phyloP scores from a whole-genome alignment of 2,329 filamentous ascomycete species.

The Cladosporium sp. region DNA sequence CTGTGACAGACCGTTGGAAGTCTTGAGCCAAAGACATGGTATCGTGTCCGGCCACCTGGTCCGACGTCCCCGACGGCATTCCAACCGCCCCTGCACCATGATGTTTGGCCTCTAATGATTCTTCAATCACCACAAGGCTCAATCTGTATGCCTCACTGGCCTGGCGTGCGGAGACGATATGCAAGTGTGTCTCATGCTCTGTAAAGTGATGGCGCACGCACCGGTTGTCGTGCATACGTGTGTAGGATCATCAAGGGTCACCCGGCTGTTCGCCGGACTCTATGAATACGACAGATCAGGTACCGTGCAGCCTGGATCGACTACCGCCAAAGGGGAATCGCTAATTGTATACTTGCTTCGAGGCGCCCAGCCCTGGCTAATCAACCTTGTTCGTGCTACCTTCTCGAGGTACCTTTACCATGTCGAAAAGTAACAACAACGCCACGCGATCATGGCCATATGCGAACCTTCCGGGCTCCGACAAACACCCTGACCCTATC shows the following conservation, averaged over 20 bases:
- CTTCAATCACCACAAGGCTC: neutral
- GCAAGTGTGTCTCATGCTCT: neutral
- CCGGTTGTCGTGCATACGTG: neutral
- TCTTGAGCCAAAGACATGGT: neutral
- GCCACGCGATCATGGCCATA: constrained; percentile 1
- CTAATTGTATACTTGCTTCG: too few relatives aligned
- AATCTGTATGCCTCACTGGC: neutral
- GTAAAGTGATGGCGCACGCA: neutral
- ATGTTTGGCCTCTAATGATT: neutral
- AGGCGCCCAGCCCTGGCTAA: too few relatives aligned
- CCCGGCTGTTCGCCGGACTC: neutral
- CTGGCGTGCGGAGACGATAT: neutral
- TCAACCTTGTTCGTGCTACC: too few relatives aligned
- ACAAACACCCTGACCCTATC: neutral
- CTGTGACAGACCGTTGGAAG: neutral
- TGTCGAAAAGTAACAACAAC: neutral
- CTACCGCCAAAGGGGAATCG: too few relatives aligned
- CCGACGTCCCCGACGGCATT: neutral
- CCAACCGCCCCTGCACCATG: neutral
- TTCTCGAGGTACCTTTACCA: neutral
- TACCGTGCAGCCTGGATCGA: too few relatives aligned
- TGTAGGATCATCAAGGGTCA: neutral
- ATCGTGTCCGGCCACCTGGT: neutral
- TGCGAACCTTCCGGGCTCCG: neutral
- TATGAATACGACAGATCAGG: too few relatives aligned